Evolutionary conservation across 176 grass and related monocot genomes (phyloP).

Genomic region (Carex cristatella): DNA sequence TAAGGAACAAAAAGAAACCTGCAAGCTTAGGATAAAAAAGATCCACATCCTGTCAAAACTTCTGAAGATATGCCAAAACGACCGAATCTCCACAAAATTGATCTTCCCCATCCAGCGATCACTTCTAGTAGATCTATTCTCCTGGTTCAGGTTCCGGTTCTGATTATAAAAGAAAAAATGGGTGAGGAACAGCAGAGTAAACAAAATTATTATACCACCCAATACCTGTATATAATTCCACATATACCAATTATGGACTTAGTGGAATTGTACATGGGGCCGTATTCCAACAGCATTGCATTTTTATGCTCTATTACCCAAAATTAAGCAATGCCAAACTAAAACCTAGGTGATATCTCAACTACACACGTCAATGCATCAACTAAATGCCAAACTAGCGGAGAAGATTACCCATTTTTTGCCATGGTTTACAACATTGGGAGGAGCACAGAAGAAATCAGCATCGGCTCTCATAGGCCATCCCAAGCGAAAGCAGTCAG

Average conservation of each 20-base stretch:
- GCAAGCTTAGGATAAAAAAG: slow-evolving; percentile 91
- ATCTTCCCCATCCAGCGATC: slow-evolving; percentile 88
- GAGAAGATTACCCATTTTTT: slow-evolving; percentile 48
- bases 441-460: slow-evolving; percentile 79
- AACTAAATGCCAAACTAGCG: slow-evolving; percentile 10
- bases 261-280: background rate
- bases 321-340: background rate
- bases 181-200: background rate
- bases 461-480: slow-evolving; percentile 95
- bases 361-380: background rate
- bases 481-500: slow-evolving; percentile 82
- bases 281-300: background rate
- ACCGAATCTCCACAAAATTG: slow-evolving; percentile 99
- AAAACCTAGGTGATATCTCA: background rate
- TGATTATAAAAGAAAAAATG: slow-evolving; percentile 1
- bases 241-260: background rate
- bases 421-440: slow-evolving; percentile 18
- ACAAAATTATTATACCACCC: background rate
- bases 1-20: slow-evolving; percentile 38
- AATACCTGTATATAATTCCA: background rate
- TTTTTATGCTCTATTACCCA: background rate
- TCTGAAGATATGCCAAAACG: slow-evolving; percentile 96
- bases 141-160: slow-evolving; percentile 49
- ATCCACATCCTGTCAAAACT: slow-evolving; percentile 99
- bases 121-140: slow-evolving; percentile 32